Evolutionary conservation across 257 asterid species (phyloP).

Genomic region (Asclepias syriaca): DNA sequence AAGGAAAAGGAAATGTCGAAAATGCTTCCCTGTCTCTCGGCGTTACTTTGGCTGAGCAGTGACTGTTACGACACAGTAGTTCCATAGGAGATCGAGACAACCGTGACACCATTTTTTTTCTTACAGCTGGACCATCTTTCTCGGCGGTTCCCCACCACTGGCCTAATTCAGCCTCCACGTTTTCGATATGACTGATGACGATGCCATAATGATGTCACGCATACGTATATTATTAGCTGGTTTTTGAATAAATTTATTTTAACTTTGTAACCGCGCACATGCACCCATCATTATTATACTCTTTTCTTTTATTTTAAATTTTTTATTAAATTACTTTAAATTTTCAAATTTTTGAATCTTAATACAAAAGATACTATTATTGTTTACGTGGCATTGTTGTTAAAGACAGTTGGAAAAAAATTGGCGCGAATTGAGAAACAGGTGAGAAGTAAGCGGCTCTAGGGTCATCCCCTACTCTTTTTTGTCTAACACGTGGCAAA

Average conservation of each 20-base stretch:
- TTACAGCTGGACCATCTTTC: conserved; percentile 5
- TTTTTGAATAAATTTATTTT: too few relatives aligned
- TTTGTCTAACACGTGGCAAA: conserved; percentile 7
- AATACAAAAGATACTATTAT: too few relatives aligned
- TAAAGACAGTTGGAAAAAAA: too few relatives aligned
- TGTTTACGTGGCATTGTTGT: too few relatives aligned
- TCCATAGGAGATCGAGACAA: too few relatives aligned
- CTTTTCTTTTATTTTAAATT: too few relatives aligned
- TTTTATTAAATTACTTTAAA: too few relatives aligned
- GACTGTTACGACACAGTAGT: too few relatives aligned
- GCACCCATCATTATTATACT: too few relatives aligned
- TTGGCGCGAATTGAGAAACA: not conserved
- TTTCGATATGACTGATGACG: not conserved
- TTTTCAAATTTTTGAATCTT: too few relatives aligned
- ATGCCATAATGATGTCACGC: conserved; percentile 8
- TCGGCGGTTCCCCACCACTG: not conserved
- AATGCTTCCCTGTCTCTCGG: not conserved
- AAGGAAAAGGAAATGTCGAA: not conserved
- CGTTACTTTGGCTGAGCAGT: not conserved
- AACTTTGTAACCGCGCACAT: too few relatives aligned
- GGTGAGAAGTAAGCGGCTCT: not conserved
- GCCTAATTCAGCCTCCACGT: not conserved
- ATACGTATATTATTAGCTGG: not conserved
- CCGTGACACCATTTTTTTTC: too few relatives aligned
- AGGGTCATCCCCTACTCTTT: not conserved